Evolutionary conservation across 495 filamentous ascomycete species (phyloP).

Genomic region (Neurospora hispaniola): DNA sequence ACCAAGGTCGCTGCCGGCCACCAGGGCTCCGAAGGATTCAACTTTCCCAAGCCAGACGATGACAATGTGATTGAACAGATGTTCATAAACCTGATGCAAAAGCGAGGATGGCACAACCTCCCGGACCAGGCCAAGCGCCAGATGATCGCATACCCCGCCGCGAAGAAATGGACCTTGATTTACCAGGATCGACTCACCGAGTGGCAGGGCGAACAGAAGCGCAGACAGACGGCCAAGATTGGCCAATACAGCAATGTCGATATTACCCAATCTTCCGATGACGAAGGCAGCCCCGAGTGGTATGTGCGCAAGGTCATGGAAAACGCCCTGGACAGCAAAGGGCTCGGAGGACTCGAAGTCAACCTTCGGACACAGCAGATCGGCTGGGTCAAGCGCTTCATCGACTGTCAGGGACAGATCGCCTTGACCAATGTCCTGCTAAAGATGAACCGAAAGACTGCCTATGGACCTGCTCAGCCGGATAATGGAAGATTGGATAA

Average conservation of each 20-base stretch:
- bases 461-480: constrained; percentile 55
- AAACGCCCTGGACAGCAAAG: constrained; percentile 83
- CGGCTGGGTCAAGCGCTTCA: constrained; percentile 92
- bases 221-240: constrained; percentile 59
- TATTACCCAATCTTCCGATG: constrained; percentile 65
- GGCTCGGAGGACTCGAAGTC: constrained; percentile 82
- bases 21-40: constrained; percentile 48
- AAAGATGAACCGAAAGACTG: constrained; percentile 84
- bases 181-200: constrained; percentile 91
- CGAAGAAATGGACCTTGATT: constrained; percentile 96
- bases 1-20: constrained; percentile 39
- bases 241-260: constrained; percentile 46
- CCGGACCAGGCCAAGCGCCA: constrained; percentile 92
- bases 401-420: constrained; percentile 95
- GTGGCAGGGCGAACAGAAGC: constrained; percentile 88
- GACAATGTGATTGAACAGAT: constrained; percentile 83
- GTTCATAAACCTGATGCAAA: constrained; percentile 90
- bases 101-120: constrained; percentile 90
- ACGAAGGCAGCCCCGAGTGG: constrained; percentile 96
- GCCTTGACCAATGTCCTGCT: constrained; percentile 87
- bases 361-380: constrained; percentile 94
- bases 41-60: constrained; percentile 60
- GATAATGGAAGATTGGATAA: constrained; percentile 63
- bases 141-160: constrained; percentile 86
- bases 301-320: constrained; percentile 97